phyloP scores from a whole-genome alignment of 495 filamentous ascomycete genomes.

The Tetracladium marchalianum region DNA sequence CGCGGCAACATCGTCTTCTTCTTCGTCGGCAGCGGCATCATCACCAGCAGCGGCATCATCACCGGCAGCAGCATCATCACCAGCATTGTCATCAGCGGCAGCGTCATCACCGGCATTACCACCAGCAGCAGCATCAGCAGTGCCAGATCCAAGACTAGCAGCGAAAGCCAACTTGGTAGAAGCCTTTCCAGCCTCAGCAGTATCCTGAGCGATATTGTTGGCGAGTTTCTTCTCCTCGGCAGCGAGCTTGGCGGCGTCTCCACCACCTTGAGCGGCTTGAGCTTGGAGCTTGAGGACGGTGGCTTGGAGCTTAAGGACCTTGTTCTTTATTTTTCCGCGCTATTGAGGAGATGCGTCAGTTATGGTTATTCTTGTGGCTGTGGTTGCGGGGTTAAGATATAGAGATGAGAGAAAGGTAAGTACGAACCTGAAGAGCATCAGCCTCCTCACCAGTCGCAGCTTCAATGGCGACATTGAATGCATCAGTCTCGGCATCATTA shows the following conservation, averaged over 20 bases:
- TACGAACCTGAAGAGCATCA: constrained; percentile 12
- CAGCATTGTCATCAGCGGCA: too few relatives aligned
- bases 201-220: constrained; percentile 34
- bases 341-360: constrained; percentile 14
- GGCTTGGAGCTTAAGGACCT: constrained; percentile 40
- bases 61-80: too few relatives aligned
- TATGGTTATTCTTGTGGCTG: not conserved
- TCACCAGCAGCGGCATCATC: too few relatives aligned
- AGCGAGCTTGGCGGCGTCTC: constrained; percentile 11
- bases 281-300: constrained; percentile 18
- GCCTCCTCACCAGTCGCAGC: constrained; percentile 18
- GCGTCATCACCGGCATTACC: too few relatives aligned
- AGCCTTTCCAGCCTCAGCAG: constrained; percentile 16
- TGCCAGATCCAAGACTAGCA: too few relatives aligned
- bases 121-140: too few relatives aligned
- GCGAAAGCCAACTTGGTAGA: not conserved
- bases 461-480: constrained; percentile 23
- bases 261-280: constrained; percentile 17
- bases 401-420: too few relatives aligned
- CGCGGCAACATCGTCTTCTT: too few relatives aligned
- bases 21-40: too few relatives aligned
- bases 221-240: constrained; percentile 32
- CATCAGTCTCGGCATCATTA: constrained; percentile 27
- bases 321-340: constrained; percentile 46
- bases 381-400: too few relatives aligned